Evolutionary conservation across 352 stramenopile species (phyloP).

Genomic region (Globisporangium perplexum): DNA sequence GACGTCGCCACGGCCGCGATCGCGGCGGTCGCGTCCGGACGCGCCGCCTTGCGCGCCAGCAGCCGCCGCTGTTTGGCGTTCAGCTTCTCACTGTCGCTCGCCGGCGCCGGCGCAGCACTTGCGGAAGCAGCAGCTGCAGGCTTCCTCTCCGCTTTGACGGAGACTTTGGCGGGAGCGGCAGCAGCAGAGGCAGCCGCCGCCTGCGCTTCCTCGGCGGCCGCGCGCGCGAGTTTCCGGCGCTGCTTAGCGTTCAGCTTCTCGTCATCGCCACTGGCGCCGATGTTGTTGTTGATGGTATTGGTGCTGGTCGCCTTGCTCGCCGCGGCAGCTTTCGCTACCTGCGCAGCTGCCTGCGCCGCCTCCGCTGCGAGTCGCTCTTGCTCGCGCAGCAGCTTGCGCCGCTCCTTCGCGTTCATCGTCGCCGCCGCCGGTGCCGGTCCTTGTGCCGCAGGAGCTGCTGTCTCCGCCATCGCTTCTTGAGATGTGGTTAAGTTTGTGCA

Average conservation of each 20-base stretch:
- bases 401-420: conserved; percentile 74
- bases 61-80: conserved; percentile 57
- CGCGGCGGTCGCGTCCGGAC: conserved; percentile 9
- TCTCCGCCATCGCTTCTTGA: background rate
- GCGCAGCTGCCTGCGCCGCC: conserved; percentile 1
- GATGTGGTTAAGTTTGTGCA: too few species aligned
- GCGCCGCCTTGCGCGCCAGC: conserved; percentile 35
- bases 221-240: conserved; percentile 19
- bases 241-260: conserved; percentile 32
- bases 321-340: background rate
- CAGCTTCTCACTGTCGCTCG: conserved; percentile 15
- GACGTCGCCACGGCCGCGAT: too few species aligned
- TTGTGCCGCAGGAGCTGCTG: background rate
- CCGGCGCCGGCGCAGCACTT: background rate
- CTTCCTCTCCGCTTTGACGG: conserved; percentile 7
- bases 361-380: conserved; percentile 28
- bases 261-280: conserved; percentile 1
- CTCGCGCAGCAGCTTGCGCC: conserved; percentile 59
- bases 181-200: background rate
- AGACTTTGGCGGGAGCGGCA: background rate
- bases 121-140: background rate
- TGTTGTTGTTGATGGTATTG: too few species aligned
- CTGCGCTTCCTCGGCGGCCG: conserved; percentile 6
- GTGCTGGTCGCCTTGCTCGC: background rate
- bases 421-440: too few species aligned